phyloP scores from a whole-genome alignment of 768 basidiomycete genomes.

The Galerina sulciceps region DNA sequence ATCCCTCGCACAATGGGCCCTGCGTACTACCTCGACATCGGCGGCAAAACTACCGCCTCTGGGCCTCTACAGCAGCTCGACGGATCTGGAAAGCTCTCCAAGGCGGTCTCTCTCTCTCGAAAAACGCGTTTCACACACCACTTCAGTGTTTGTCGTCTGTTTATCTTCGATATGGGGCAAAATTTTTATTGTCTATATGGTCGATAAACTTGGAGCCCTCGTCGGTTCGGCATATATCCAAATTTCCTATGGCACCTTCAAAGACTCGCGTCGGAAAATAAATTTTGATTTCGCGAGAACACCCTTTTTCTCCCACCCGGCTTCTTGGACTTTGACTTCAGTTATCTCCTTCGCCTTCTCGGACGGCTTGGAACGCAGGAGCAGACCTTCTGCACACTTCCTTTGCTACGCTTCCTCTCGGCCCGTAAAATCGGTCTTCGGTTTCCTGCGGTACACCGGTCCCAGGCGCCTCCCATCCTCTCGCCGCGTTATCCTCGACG shows the following conservation, averaged over 20 bases:
- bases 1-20: slow-evolving; percentile 9
- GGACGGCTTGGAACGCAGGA: background rate
- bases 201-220: slow-evolving; percentile 8
- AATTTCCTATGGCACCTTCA: background rate
- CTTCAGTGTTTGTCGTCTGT: background rate
- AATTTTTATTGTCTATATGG: background rate
- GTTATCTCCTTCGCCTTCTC: slow-evolving; percentile 4
- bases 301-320: slow-evolving; percentile 1
- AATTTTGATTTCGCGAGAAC: background rate
- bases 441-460: slow-evolving; percentile 22
- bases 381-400: background rate
- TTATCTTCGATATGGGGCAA: background rate
- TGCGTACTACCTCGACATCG: background rate
- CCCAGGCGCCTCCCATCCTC: slow-evolving; percentile 18
- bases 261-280: background rate
- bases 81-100: background rate
- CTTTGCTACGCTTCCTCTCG: slow-evolving; percentile 4
- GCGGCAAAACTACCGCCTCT: background rate
- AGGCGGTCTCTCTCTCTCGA: background rate
- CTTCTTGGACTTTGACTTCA: background rate
- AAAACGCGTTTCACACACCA: background rate
- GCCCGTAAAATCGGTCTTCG: slow-evolving; percentile 9
- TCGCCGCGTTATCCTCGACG: slow-evolving; percentile 23
- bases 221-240: slow-evolving; percentile 5
- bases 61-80: background rate